Evolutionary conservation across 768 basidiomycete genomes (phyloP).

Genomic region (Mycena latifolia): DNA sequence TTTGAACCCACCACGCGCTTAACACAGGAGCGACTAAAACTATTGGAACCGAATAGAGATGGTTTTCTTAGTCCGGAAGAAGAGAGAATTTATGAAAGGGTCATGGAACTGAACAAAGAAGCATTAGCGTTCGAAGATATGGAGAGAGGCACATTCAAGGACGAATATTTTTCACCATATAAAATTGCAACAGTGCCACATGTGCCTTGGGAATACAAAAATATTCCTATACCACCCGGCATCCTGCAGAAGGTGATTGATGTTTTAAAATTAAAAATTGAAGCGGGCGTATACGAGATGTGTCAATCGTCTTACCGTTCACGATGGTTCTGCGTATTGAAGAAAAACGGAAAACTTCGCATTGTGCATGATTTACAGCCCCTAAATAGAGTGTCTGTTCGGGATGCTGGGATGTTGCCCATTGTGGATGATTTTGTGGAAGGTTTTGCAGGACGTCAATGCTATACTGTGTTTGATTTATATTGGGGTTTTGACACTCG

Average conservation of each 20-base stretch:
- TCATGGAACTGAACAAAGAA: conserved; percentile 1
- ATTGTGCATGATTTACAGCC: conserved; percentile 39
- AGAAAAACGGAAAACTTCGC: conserved; percentile 40
- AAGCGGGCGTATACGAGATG: neutral
- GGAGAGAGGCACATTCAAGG: conserved; percentile 4
- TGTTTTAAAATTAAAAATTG: neutral
- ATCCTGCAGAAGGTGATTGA: conserved; percentile 40
- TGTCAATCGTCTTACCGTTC: conserved; percentile 20
- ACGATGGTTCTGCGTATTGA: conserved; percentile 39
- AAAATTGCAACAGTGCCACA: conserved; percentile 27
- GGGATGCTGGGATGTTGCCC: neutral
- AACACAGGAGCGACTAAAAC: neutral
- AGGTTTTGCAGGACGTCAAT: neutral
- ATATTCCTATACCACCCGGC: conserved; percentile 40
- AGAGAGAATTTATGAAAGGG: neutral
- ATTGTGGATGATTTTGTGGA: neutral
- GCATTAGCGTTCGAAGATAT: conserved; percentile 3
- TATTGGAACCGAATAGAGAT: neutral
- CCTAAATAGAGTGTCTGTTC: neutral
- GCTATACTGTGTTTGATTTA: neutral
- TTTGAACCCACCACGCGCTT: neutral
- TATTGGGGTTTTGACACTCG: neutral
- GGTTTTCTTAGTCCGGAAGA: neutral
- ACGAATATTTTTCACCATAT: neutral
- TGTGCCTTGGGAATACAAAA: conserved; percentile 34